Evolutionary conservation across 2,329 filamentous ascomycete species (phyloP), one percentile per base, ranked within the genome.

Genomic region (Hymenoscyphus fructigenus): DNA sequence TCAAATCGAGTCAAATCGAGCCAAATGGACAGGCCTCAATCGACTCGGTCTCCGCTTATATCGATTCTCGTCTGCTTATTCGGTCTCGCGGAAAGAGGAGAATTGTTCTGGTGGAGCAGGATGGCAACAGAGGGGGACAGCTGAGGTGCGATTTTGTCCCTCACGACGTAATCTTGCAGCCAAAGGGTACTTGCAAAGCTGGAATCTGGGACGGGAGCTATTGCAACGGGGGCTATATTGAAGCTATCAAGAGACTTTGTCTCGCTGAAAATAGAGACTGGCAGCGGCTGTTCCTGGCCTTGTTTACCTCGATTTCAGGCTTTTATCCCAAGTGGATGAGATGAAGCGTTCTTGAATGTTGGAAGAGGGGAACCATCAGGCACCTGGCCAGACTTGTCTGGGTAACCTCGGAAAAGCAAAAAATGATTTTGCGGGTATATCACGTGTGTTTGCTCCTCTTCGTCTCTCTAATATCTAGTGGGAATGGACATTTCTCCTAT

Each of bases 241-340:
- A 55, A 56, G 41, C 32, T 36, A 62, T 38, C 44, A 17, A 50
- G 59, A n/a, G 36, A 56, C 29, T 26, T 20, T 6, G 14, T 12
- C 34, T 20, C 14, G 55, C 28, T 17, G n/a, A n/a, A 17, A 38
- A 38, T 38, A 38, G 36, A 26, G 15, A 32, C 34, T 67, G 64
- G 64, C 61, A 66, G 63, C 66, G 66, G 66, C 59, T 68, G 66
- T 69, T 65, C 67, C 67, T 69, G 68, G 53, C 20, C 20, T 12
- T 20, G 17, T 26, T 50, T 6, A 1, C 7, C 12, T 23, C 9
- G 20, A 50, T 50, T 50, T 23, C 44, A 50, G 44, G 47, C 47
- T 53, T 53, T 26, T 23, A 9, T 53, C 47, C 47, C 47, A 26
- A 14, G 20, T 5, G 2, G 47, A 44, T 53, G 47, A 10, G 47